Percentiles rank a stretch among this genome's conserved stretches.
phyloP scores from a whole-genome alignment of 371 early-diverging fungal genomes.

The Mortierella sp. region DNA sequence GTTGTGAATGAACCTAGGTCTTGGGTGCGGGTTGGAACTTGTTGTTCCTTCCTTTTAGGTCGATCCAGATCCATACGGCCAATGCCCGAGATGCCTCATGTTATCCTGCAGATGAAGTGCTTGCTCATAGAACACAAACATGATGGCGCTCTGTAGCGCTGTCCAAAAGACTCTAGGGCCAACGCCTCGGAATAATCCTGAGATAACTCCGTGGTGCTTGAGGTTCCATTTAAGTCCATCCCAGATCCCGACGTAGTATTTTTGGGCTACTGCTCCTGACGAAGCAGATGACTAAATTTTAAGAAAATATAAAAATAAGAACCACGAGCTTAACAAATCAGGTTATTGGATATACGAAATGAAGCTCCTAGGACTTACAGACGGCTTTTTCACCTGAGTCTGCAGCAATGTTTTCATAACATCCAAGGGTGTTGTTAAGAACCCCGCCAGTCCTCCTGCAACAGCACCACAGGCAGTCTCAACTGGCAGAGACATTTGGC shows the following conservation, averaged over 20 bases:
- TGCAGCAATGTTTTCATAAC: constrained; percentile 78
- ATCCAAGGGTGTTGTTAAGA: constrained; percentile 77
- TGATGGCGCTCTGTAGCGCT: constrained; percentile 72
- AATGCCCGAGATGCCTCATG: constrained; percentile 50
- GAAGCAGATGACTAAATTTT: constrained; percentile 16
- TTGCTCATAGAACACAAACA: constrained; percentile 81
- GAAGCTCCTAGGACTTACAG: constrained; percentile 19
- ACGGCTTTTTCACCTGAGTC: constrained; percentile 66
- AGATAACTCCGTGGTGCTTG: constrained; percentile 68
- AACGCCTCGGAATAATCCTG: constrained; percentile 74
- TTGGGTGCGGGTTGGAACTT: neutral
- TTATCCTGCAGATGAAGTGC: constrained; percentile 59
- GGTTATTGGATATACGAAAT: neutral
- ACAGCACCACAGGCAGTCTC: constrained; percentile 72
- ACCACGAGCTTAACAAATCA: neutral
- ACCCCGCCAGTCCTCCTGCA: constrained; percentile 79
- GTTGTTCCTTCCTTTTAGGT: constrained; percentile 8
- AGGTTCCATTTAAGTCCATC: constrained; percentile 75
- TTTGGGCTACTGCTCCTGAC: constrained; percentile 45
- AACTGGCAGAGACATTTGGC: constrained; percentile 61
- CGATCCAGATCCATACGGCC: constrained; percentile 45
- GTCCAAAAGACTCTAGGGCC: constrained; percentile 79
- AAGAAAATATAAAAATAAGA: neutral
- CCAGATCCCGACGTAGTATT: constrained; percentile 73
- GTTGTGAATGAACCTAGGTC: neutral